Base-by-base conservation (phyloP, 1,139 yeast species). In the Yarrowia galli region DNA sequence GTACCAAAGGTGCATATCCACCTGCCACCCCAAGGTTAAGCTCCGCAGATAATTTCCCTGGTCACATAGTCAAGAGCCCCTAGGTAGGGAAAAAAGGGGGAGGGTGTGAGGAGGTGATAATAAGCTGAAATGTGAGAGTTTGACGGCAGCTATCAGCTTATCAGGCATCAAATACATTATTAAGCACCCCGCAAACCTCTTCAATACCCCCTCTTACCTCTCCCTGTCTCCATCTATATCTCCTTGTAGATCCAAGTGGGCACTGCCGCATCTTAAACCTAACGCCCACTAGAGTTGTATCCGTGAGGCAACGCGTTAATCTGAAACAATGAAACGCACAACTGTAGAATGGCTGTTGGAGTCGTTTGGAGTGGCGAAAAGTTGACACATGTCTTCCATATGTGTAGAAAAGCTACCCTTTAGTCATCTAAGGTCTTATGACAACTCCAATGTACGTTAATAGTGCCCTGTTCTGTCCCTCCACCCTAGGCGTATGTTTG, bases 301-400 rank as follows among this genome's bases (percentile, higher is more conserved):
- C 43, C 45, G 60, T 51, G 58, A n/a, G 60, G 32, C 25, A 18
- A 49, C 60, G 60, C 60, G 60, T 53, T 9, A 32, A 53, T 53
- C 60, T 53, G 60, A 53, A 53, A 53, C 58, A 51, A 28, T 13
- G 28, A 51, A 48, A 25, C 51, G 51, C 35, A 25, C 15, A 25
- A 6, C 35, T 45, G 53, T 25, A n/a, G 20, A 8, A 12, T 3
- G 28, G 18, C 18, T 51, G 22, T 35, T 28, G n/a, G 23, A 3
- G 58, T 2, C 16, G 16, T 28, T 48, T 48, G 22, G 36, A 28
- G 23, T 7, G 16, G 23, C 12, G 18, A 12, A 45, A 28, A 9
- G n/a, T 12, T 28, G 53, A 48, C 51, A 25, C 20, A 8, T 25
- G 20, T 6, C 25, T 46, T 46, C 51, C 25, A 46, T 35, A 25